Evolutionary conservation across 306 rosid species (phyloP), one percentile per base, ranked within the genome.

Genomic region (Ormosia emarginata): DNA sequence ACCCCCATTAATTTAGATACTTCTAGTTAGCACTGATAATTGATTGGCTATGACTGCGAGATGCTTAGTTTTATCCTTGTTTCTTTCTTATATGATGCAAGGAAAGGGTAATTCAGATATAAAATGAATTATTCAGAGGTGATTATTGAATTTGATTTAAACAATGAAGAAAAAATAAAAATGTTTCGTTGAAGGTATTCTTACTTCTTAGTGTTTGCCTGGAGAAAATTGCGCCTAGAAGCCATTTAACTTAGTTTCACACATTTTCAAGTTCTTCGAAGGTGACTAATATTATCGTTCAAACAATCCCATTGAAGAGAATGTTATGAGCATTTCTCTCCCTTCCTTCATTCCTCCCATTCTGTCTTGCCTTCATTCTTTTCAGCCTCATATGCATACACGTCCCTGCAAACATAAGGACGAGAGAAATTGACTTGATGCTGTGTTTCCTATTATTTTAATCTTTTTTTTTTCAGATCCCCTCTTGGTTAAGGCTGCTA

Each of bases 401-500:
- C 46, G 63, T 67, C 53, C 37, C 7, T 83, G 72, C 71, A 57
- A 49, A 46, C 57, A 36, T 41, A 6, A 12, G 6, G 33, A 37
- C 67, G 36, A 56, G 67, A 53, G 64, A 46, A 68, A 63, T 79
- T 66, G 74, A 76, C 65, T 61, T 33, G 77, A 57, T 78, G 37
- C 30, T 33, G 40, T 71, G 49, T 86, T 55, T 47, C 44, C 37
- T 46, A 82, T 68, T 47, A 0, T 53, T 6, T 79, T 32, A 1
- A 24, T 24, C 24, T 24, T 24, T 24, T 53, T n/a, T 66, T 50
- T 0, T 59, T 81, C 79, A 95, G 99, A 95, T 86, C 98, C 97
- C 4, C 94, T 95, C 17, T 87, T 95, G 90, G 97, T 95, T 55
- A 93, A 92, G 85, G 99, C 99, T 81, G 99, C 98, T 0, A 88